Base-by-base conservation (phyloP, 208 protist genomes). In the Trypanosoma boissoni region DNA sequence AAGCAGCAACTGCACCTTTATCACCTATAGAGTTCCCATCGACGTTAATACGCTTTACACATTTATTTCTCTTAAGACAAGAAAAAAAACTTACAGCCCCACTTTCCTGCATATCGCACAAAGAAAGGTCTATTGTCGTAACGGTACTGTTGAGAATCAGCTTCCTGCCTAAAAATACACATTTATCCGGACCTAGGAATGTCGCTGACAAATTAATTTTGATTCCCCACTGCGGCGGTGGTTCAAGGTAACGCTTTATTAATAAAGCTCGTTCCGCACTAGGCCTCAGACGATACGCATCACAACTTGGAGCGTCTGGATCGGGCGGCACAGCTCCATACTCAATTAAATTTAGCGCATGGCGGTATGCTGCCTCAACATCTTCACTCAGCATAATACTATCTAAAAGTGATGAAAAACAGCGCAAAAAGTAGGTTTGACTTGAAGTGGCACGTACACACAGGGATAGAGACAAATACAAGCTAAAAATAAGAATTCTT, bases 11-110 rank as follows among this genome's bases (percentile, higher is more conserved):
- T 12, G 80, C 80, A 41, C 80, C 80, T 12, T 45, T 62, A 43
- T 87, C 80, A 48, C 69, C 65, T 64, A 87, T 78, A 49, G 36
- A 37, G 54, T 83, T 83, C 14, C 76, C 75, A 58, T 76, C 72
- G 2, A 83, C 56, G 59, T 67, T 80, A 5, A 87, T 41, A 44
- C 80, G 76, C 12, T 55, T 60, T 27, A 87, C 58, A 37, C 63
- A 74, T 44, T 37, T 68, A 62, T 78, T 87, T 28, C 65, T 24
- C 46, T 59, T 46, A 18, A 87, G 26, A 46, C 66, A 78, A 16
- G 28, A 42, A 67, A 87, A 87, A 72, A 87, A 87, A 16, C 45
- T 56, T 3, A 58, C 39, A 18, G 80, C 68, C 6, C 51, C 68
- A 27, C 45, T 41, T 26, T 80, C 73, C 44, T 65, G 49, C 53